A percentile compares a stretch with the other conserved stretches of the same genome.
These are phyloP conservation scores for Dichotomocladium elegans DNA, from an alignment of 371 early-diverging fungal genomes.

Conservation along the genomic window DNA sequence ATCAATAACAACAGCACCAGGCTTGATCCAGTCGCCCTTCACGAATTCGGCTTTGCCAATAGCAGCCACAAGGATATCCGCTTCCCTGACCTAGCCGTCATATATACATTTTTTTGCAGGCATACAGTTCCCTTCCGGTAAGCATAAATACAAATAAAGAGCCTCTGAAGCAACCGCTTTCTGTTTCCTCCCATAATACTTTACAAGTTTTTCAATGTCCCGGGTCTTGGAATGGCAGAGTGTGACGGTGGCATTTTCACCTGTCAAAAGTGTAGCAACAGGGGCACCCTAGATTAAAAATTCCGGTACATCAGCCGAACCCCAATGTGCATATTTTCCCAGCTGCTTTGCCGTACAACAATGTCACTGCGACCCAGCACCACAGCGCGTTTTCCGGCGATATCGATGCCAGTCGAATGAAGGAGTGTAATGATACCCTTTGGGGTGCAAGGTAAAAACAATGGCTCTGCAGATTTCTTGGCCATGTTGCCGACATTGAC, in stretches of 20 bases:
- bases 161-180: too few relatives aligned
- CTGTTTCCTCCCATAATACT: not conserved
- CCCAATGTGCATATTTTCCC: not conserved
- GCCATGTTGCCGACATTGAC: slow-evolving; percentile 84
- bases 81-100: slow-evolving; percentile 47
- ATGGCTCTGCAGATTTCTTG: slow-evolving; percentile 69
- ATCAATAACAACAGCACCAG: slow-evolving; percentile 90
- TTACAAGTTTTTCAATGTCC: slow-evolving; percentile 42
- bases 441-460: slow-evolving; percentile 90
- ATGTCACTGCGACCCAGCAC: slow-evolving; percentile 93
- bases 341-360: slow-evolving; percentile 41
- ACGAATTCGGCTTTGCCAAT: slow-evolving; percentile 78
- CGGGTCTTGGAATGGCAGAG: slow-evolving; percentile 83
- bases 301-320: not conserved
- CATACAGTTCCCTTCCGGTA: not conserved
- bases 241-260: slow-evolving; percentile 85
- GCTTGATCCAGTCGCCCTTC: slow-evolving; percentile 89
- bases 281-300: slow-evolving; percentile 67
- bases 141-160: not conserved
- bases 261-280: slow-evolving; percentile 72
- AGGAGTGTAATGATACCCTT: slow-evolving; percentile 83
- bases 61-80: slow-evolving; percentile 89
- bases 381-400: slow-evolving; percentile 81
- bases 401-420: slow-evolving; percentile 52
- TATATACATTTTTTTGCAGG: not conserved